Evolutionary conservation across 75 land plant species (phyloP).

Genomic region (Cunninghamia lanceolata): DNA sequence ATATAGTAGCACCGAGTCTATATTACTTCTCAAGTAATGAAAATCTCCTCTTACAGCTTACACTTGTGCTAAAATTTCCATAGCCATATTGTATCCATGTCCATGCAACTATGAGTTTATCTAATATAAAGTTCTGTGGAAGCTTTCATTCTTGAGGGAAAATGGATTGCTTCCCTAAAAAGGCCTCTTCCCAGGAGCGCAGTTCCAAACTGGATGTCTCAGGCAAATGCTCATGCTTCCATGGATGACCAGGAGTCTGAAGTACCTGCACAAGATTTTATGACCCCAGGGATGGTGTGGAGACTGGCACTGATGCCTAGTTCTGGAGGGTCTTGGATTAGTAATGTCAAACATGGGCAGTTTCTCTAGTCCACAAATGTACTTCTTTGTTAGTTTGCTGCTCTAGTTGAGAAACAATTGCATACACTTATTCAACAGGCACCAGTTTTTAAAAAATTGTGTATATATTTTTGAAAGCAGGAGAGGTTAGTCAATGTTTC

Average conservation of each 20-base stretch:
- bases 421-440: not conserved
- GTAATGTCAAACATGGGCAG: no score
- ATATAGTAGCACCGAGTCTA: no score
- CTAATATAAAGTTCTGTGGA: not conserved
- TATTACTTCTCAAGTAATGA: no score
- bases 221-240: no score
- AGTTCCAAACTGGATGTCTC: no score
- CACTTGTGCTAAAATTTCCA: no score
- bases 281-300: not conserved
- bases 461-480: no score
- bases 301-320: not conserved
- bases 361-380: no score
- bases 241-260: not conserved
- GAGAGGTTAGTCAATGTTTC: not conserved
- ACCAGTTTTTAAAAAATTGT: no score
- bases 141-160: not conserved
- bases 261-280: not conserved
- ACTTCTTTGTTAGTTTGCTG: not conserved
- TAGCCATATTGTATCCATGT: no score
- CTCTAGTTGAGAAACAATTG: not conserved
- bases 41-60: no score
- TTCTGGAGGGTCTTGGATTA: not conserved
- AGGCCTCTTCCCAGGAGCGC: not conserved
- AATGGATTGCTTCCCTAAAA: not conserved
- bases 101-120: no score